These are phyloP conservation scores for Boletus coccyginus DNA, from an alignment of 768 basidiomycete genomes.

Conservation along the genomic window DNA sequence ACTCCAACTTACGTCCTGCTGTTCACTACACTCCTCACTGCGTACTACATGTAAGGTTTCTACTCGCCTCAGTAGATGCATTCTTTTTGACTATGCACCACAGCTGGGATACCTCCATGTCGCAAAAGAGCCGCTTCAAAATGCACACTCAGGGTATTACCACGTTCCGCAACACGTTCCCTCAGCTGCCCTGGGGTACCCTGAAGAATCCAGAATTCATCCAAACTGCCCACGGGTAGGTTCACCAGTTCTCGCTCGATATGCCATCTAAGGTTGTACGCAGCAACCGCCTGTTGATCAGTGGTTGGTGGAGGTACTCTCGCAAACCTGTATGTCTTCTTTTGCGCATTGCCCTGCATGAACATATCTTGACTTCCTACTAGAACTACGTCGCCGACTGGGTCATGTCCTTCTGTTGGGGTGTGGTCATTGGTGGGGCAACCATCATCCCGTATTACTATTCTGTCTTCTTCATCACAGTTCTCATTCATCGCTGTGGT, in stretches of 20 bases:
- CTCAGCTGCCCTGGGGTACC: slow-evolving; percentile 81
- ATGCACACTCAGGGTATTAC: slow-evolving; percentile 93
- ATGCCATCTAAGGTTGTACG: slow-evolving; percentile 6
- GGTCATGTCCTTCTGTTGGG: slow-evolving; percentile 84
- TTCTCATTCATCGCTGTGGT: slow-evolving; percentile 86
- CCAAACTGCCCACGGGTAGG: slow-evolving; percentile 89
- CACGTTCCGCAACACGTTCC: slow-evolving; percentile 87
- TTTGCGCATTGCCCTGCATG: neutral
- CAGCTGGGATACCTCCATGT: slow-evolving; percentile 93
- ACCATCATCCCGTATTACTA: slow-evolving; percentile 95
- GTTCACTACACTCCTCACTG: slow-evolving; percentile 72
- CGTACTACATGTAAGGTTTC: slow-evolving; percentile 74
- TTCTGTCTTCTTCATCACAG: slow-evolving; percentile 92
- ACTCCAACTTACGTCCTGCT: slow-evolving; percentile 70
- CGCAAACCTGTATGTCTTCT: slow-evolving; percentile 78
- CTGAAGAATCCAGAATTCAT: slow-evolving; percentile 87
- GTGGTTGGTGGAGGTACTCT: slow-evolving; percentile 92
- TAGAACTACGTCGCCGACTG: slow-evolving; percentile 96
- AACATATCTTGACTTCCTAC: neutral
- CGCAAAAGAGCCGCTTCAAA: slow-evolving; percentile 96
- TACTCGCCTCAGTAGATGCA: neutral
- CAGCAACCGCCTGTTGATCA: slow-evolving; percentile 86
- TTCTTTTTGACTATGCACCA: neutral
- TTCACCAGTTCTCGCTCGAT: neutral
- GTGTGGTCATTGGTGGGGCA: slow-evolving; percentile 68